phyloP scores from a whole-genome alignment of 306 rosid species.

The Corylus avellana region DNA sequence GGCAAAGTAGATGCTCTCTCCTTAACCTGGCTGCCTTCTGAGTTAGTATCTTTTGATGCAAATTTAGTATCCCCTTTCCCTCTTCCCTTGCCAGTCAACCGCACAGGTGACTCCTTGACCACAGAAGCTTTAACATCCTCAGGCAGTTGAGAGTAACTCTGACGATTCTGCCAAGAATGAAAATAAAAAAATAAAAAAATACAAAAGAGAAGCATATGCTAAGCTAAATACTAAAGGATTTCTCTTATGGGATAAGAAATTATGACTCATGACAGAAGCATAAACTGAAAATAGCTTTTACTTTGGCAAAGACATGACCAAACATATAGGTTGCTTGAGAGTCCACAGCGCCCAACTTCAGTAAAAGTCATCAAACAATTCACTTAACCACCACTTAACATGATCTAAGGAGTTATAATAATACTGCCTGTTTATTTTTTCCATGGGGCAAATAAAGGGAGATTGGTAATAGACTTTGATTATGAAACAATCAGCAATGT shows the following conservation, averaged over 20 bases:
- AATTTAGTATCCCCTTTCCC: slow-evolving; percentile 59
- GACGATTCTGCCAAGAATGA: slow-evolving; percentile 70
- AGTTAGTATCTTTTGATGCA: slow-evolving; percentile 42
- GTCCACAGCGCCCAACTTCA: not conserved
- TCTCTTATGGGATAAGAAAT: slow-evolving; percentile 7
- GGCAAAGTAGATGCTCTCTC: slow-evolving; percentile 46
- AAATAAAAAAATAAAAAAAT: slow-evolving; percentile 3
- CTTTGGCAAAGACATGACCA: not conserved
- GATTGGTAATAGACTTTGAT: not conserved
- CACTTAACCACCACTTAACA: not conserved
- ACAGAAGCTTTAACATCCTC: slow-evolving; percentile 58
- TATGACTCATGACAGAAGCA: slow-evolving; percentile 3
- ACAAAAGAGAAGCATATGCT: not conserved
- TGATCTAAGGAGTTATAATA: not conserved
- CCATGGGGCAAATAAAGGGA: not conserved
- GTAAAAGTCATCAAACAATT: not conserved
- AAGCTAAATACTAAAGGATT: not conserved
- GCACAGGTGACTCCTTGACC: slow-evolving; percentile 56
- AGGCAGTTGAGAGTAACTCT: slow-evolving; percentile 66
- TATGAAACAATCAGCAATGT: not conserved
- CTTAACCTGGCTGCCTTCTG: slow-evolving; percentile 44
- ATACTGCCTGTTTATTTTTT: not conserved
- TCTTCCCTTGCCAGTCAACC: slow-evolving; percentile 60
- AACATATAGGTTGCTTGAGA: not conserved
- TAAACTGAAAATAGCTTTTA: not conserved